Evolutionary conservation across 164 flowering plant species (phyloP).

Genomic region (Vitis vinifera): ASM3070453v1 NC_081823.1:25163001-25163500

Average conservation of each 20-base stretch:
- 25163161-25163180: background rate
- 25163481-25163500: too few species aligned
- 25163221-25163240: constrained; percentile 13
- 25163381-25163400: background rate
- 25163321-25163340: too few species aligned
- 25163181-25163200: background rate
- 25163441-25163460: background rate
- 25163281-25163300: background rate
- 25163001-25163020: rapidly evolving
- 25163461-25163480: constrained; percentile 13
- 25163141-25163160: background rate
- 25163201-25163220: constrained; percentile 13
- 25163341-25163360: constrained; percentile 7
- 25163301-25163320: constrained; percentile 5
- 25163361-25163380: constrained; percentile 17
- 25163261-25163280: background rate
- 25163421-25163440: constrained; percentile 14
- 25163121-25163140: background rate
- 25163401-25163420: constrained; percentile 10
- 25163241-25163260: background rate
- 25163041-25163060: background rate
- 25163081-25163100: background rate
- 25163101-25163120: background rate
- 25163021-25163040: too few species aligned
- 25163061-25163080: background rate